Conservation (phyloP, 2,329 filamentous ascomycete genomes). For the Xylaria sp. region DNA sequence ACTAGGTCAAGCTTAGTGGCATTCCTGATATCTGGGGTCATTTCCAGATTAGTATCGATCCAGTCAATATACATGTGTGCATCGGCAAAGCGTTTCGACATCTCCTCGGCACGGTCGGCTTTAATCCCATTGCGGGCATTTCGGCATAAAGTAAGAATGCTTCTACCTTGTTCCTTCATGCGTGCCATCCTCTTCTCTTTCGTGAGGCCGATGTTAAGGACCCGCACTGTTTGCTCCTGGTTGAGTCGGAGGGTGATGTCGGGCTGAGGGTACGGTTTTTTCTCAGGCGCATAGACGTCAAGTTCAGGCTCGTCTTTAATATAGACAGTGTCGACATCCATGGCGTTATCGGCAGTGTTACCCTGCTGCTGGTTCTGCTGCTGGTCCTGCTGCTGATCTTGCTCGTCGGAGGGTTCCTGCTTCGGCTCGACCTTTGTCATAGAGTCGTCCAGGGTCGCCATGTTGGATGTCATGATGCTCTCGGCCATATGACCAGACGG, state of each 20-base stretch:
- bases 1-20: neutral
- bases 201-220: conserved; percentile 13
- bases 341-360: neutral
- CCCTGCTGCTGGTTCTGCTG: no score
- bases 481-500: neutral
- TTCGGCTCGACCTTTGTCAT: neutral
- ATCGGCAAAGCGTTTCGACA: conserved; percentile 11
- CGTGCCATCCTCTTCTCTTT: neutral
- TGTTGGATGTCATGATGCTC: neutral
- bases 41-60: conserved; percentile 21
- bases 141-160: conserved; percentile 8
- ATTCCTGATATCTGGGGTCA: conserved; percentile 19
- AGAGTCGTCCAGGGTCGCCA: neutral
- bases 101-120: conserved; percentile 5
- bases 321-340: neutral
- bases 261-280: neutral
- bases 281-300: neutral
- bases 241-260: neutral
- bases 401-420: neutral
- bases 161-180: conserved; percentile 10
- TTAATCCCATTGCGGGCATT: neutral
- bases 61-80: conserved; percentile 21
- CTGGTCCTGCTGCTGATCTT: neutral
- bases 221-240: neutral
- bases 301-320: neutral